phyloP scores from a whole-genome alignment of 2,329 filamentous ascomycete species.

The Trichoderma guizhouense region DNA sequence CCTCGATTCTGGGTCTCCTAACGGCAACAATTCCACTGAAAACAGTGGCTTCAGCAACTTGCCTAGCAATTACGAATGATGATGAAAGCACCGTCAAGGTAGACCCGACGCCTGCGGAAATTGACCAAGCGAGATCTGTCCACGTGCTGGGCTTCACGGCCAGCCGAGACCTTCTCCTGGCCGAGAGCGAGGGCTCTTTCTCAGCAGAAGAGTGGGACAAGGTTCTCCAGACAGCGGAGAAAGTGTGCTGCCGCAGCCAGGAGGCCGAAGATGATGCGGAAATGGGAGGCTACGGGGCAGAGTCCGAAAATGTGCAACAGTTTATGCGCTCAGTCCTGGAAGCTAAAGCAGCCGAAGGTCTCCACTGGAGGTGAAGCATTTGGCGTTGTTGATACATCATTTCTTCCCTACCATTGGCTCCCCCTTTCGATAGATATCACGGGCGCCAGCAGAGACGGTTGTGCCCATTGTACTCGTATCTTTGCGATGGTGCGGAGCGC shows the following conservation, averaged over 20 bases:
- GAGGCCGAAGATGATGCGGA: constrained; percentile 39
- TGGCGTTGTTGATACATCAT: neutral
- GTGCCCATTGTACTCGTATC: neutral
- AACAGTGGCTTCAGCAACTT: constrained; percentile 63
- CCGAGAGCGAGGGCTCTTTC: constrained; percentile 80
- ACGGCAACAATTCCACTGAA: constrained; percentile 79
- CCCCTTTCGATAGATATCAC: neutral
- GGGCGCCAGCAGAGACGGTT: constrained; percentile 1
- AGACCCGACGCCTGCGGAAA: constrained; percentile 61
- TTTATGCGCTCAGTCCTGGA: constrained; percentile 63
- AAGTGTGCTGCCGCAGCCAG: constrained; percentile 55
- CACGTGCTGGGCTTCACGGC: constrained; percentile 85
- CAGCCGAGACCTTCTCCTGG: constrained; percentile 67
- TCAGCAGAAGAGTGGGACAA: constrained; percentile 71
- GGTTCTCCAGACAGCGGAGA: constrained; percentile 61
- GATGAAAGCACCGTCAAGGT: constrained; percentile 38
- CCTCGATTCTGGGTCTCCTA: constrained; percentile 72
- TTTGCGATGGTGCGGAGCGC: neutral
- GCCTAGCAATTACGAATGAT: constrained; percentile 53
- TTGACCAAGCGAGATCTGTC: constrained; percentile 62
- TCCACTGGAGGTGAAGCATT: constrained; percentile 54
- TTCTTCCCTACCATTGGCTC: neutral
- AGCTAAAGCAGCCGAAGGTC: constrained; percentile 49
- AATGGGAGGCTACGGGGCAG: constrained; percentile 43
- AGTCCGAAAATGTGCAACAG: constrained; percentile 50